Conservation (phyloP, 345 rosid genomes). For the Citrus medica region DNA sequence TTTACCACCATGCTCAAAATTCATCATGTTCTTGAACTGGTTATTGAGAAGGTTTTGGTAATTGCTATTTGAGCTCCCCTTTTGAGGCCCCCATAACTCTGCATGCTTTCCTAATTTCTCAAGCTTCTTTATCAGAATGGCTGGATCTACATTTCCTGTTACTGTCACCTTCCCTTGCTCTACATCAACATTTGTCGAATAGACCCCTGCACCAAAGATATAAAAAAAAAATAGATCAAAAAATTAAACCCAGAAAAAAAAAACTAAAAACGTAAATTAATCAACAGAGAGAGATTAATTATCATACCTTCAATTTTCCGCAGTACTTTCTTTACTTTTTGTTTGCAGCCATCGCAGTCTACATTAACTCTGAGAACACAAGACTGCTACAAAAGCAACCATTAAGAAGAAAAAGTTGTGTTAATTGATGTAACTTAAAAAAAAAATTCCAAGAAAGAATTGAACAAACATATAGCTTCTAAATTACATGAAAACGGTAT, state of each 20-base stretch:
- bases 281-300: neutral
- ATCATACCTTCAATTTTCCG: slow-evolving; percentile 76
- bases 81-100: slow-evolving; percentile 63
- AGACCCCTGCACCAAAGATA: slow-evolving; percentile 55
- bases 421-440: neutral
- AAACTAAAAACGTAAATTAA: neutral
- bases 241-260: neutral
- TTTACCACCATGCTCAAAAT: slow-evolving; percentile 33
- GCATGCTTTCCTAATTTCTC: slow-evolving; percentile 89
- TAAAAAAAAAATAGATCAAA: neutral
- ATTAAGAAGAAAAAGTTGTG: slow-evolving; percentile 4
- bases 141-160: slow-evolving; percentile 77
- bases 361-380: slow-evolving; percentile 83
- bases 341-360: slow-evolving; percentile 93
- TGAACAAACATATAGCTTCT: neutral
- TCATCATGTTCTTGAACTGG: slow-evolving; percentile 61
- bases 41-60: slow-evolving; percentile 34
- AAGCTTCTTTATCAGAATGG: slow-evolving; percentile 65
- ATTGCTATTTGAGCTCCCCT: slow-evolving; percentile 33
- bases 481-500: neutral
- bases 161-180: slow-evolving; percentile 91
- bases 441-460: neutral
- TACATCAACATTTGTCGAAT: slow-evolving; percentile 52
- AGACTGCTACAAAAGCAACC: slow-evolving; percentile 47
- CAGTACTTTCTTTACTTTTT: slow-evolving; percentile 70